Percentiles rank a stretch among this genome's conserved stretches.
Evolutionary conservation across 1,139 yeast species (phyloP).

Genomic region (Taiozyma onychis): DNA sequence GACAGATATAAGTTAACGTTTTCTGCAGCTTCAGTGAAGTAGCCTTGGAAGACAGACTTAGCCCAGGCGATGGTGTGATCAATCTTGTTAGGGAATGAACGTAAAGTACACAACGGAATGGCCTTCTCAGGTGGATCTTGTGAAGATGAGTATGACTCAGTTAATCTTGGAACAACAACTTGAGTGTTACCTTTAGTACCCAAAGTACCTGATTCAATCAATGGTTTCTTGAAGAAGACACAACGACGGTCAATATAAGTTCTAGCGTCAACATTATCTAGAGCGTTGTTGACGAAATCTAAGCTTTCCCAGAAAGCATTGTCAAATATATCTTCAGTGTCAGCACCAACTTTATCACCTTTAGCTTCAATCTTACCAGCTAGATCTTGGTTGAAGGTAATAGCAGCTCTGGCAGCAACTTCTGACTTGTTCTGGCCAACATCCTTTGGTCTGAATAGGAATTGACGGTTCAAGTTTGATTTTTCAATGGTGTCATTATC

Average conservation of each 20-base stretch:
- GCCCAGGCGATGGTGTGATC: slow-evolving; percentile 99
- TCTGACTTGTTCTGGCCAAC: slow-evolving; percentile 91
- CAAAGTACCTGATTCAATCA: slow-evolving; percentile 92
- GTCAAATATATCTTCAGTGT: slow-evolving; percentile 81
- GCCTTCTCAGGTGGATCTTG: slow-evolving; percentile 99
- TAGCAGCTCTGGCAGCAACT: slow-evolving; percentile 83
- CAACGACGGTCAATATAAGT: slow-evolving; percentile 97
- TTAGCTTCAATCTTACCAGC: slow-evolving; percentile 68
- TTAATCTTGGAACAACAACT: slow-evolving; percentile 86
- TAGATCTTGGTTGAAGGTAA: slow-evolving; percentile 79
- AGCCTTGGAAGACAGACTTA: slow-evolving; percentile 90
- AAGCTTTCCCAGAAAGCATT: slow-evolving; percentile 82
- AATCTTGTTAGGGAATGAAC: slow-evolving; percentile 96
- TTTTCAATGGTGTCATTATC: slow-evolving; percentile 96
- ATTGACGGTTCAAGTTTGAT: slow-evolving; percentile 93
- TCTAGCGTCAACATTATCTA: slow-evolving; percentile 97
- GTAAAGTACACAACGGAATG: slow-evolving; percentile 92
- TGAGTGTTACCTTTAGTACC: slow-evolving; percentile 99
- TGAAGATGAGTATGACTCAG: slow-evolving; percentile 93
- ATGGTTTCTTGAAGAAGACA: slow-evolving; percentile 84
- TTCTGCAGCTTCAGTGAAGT: slow-evolving; percentile 84
- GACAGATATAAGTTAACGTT: slow-evolving; percentile 86
- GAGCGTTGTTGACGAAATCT: slow-evolving; percentile 91
- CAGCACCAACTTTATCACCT: slow-evolving; percentile 88
- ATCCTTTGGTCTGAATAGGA: slow-evolving; percentile 87